Conservation (phyloP, 176 grass and related monocot genomes). For the Oryza coarctata region DNA sequence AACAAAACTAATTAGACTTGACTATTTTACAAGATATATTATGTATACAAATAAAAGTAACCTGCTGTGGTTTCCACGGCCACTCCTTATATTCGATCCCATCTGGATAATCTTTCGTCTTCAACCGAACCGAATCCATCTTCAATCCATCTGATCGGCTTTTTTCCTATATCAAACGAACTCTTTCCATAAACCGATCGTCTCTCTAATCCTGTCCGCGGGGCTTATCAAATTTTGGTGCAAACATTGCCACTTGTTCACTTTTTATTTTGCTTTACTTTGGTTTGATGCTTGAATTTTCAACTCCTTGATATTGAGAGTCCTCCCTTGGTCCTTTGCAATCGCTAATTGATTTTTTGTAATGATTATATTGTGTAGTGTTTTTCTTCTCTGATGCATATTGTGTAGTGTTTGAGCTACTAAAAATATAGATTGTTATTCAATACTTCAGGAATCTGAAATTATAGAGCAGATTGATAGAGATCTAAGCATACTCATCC, state of each 20-base stretch:
- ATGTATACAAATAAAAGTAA: no score
- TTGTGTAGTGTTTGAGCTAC: background rate
- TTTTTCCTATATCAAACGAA: no score
- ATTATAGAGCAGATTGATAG: constrained; percentile 94
- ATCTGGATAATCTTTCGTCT: no score
- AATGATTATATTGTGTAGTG: constrained; percentile 1
- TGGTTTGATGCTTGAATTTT: background rate
- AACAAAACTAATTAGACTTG: no score
- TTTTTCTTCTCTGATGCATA: background rate
- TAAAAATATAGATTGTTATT: constrained; percentile 26
- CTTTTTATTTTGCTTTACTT: background rate
- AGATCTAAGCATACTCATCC: constrained; percentile 97
- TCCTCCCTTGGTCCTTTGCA: background rate
- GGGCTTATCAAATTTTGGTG: no score
- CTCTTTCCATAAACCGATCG: no score
- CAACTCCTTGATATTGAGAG: constrained; percentile 17
- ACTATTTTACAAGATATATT: no score
- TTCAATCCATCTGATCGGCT: no score
- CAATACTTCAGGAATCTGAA: constrained; percentile 70
- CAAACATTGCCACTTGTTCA: background rate
- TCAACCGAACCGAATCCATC: no score
- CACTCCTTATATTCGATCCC: no score
- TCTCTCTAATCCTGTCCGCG: no score
- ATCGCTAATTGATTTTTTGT: background rate
- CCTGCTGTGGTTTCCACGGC: no score